Percentiles rank a stretch among this genome's conserved stretches.
phyloP scores from a whole-genome alignment of 129 eudicot species.

The Centella asiatica region DNA sequence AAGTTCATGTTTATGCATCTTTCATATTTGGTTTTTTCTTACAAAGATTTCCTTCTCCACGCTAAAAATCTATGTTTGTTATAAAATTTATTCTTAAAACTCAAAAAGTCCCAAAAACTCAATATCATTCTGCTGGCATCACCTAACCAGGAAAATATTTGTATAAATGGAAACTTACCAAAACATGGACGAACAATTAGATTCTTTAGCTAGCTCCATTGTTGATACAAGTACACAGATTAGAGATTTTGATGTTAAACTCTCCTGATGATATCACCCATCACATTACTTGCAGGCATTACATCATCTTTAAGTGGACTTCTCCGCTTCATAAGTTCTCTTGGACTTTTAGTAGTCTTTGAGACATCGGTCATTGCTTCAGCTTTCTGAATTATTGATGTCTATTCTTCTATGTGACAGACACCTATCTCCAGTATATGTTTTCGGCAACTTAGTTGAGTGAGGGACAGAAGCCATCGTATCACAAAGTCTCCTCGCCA shows the following conservation, averaged over 20 bases:
- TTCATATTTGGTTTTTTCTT: too few relatives aligned
- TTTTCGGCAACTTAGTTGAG: constrained; percentile 32
- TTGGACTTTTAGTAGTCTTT: constrained; percentile 24
- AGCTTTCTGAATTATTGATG: constrained; percentile 29
- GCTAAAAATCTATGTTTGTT: too few relatives aligned
- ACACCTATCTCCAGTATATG: constrained; percentile 11
- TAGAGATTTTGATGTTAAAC: constrained; percentile 4
- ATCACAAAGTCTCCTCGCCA: constrained; percentile 17
- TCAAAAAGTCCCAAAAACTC: too few relatives aligned
- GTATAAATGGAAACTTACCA: too few relatives aligned
- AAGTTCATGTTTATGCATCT: too few relatives aligned
- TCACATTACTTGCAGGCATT: constrained; percentile 16
- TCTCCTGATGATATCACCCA: constrained; percentile 10
- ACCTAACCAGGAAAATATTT: too few relatives aligned
- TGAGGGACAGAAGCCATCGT: constrained; percentile 34
- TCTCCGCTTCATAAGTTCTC: constrained; percentile 24
- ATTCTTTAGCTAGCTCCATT: too few relatives aligned
- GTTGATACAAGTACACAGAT: background rate
- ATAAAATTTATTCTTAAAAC: too few relatives aligned
- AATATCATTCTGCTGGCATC: too few relatives aligned
- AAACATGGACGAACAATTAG: too few relatives aligned
- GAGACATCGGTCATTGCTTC: constrained; percentile 27
- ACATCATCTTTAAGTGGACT: constrained; percentile 16
- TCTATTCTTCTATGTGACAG: constrained; percentile 21
- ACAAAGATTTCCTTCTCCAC: too few relatives aligned